Evolutionary conservation across 805 yeast genomes (phyloP), one percentile per base, ranked within the genome.

Genomic region (Nakazawaea pomicola): DNA sequence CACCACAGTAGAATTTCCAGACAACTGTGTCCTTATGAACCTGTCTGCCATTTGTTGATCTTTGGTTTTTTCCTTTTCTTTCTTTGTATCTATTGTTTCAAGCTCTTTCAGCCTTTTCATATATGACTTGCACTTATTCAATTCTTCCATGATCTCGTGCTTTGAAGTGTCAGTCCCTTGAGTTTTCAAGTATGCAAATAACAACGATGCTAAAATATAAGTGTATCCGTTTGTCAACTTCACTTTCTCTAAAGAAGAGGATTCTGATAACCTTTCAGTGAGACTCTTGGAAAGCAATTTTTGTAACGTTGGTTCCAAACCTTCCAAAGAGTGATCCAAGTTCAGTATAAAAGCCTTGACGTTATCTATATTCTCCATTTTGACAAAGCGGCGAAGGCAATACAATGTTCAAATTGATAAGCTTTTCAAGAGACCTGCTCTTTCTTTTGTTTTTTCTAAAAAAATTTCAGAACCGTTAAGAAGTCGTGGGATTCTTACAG

Each of bases 101-200:
- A 68, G 56, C 3, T 54, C 64, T 49, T 76, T 76, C 28, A 75
- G 68, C 52, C 78, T 69, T 29, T 70, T 70, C 78, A 83, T 81
- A 49, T 81, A 83, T n/a, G 67, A 53, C 55, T 82, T 83, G 30
- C 85, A 80, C 46, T 89, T 66, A 6, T 65, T 68, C 39, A 86
- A 62, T 52, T 84, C 95, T 23, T 62, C 62, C 79, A 80, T 77
- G 16, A 88, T 73, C 2, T 82, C 79, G 49, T 83, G 87, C 6
- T 60, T 56, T 9, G 67, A 68, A 1, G 81, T 72, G 43, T 79
- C 75, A 12, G 68, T 57, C 1, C 91, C 91, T 12, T 61, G 61
- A 0, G 78, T 53, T 48, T 83, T 79, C 43, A 83, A 56, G 51
- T 78, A 75, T 4, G 83, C 71, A 57, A 74, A 81, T 41, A 78